Evolutionary conservation across 352 stramenopile genomes (phyloP).

Genomic region (Globisporangium solare): DNA sequence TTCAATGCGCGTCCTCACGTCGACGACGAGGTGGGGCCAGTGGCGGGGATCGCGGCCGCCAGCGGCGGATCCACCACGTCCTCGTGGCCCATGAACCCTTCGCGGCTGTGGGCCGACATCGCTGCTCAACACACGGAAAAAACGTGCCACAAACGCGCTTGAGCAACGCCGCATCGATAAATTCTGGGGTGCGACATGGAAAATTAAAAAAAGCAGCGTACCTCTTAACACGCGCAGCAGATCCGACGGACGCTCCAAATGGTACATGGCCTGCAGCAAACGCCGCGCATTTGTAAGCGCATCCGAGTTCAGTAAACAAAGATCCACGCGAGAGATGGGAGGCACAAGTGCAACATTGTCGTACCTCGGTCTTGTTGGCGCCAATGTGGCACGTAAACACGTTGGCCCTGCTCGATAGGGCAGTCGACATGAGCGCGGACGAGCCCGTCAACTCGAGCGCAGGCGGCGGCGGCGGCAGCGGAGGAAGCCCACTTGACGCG

Average conservation of each 20-base stretch:
- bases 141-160: not conserved
- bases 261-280: constrained; percentile 57
- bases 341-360: too few relatives aligned
- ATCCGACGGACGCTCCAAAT: constrained; percentile 54
- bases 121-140: constrained; percentile 21
- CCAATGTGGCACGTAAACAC: constrained; percentile 78
- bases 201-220: constrained; percentile 19
- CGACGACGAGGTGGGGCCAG: not conserved
- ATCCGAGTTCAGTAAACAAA: constrained; percentile 4
- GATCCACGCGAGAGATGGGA: not conserved
- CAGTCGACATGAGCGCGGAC: constrained; percentile 15
- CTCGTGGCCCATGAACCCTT: constrained; percentile 26
- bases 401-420: constrained; percentile 39
- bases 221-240: constrained; percentile 52
- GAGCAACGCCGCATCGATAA: too few relatives aligned
- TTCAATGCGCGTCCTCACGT: not conserved
- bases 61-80: constrained; percentile 8
- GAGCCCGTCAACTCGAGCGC: constrained; percentile 14
- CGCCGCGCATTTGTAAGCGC: not conserved
- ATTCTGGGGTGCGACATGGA: not conserved
- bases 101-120: constrained; percentile 52
- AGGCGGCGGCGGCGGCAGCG: constrained; percentile 12
- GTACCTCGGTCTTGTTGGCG: constrained; percentile 64
- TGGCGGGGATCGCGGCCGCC: not conserved
- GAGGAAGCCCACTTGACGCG: constrained; percentile 5